A percentile compares a stretch with the other conserved stretches of the same genome.
phyloP scores from a whole-genome alignment of 192 early-diverging fungal species.

The Linnemannia zychae region DNA sequence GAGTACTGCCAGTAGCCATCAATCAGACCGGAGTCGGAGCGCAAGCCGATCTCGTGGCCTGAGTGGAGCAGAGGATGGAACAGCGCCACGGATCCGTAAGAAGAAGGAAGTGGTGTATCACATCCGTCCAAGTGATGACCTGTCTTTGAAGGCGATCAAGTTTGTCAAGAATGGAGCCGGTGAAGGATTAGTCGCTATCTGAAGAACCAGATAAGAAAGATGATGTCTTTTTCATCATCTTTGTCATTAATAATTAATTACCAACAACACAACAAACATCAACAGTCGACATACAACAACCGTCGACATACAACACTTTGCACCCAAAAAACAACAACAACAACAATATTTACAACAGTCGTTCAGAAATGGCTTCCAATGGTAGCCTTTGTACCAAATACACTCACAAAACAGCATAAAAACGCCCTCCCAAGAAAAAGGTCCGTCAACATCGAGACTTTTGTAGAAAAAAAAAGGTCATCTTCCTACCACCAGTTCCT shows the following conservation, averaged over 20 bases:
- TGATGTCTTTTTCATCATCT: background rate
- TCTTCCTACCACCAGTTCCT: no score
- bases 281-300: background rate
- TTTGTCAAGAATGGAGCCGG: constrained; percentile 49
- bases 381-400: no score
- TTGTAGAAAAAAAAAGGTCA: no score
- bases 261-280: background rate
- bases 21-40: background rate
- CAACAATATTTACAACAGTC: background rate
- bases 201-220: background rate
- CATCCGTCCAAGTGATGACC: constrained; percentile 48
- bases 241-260: background rate
- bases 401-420: no score
- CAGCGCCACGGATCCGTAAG: constrained; percentile 9
- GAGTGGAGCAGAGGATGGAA: background rate
- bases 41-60: background rate
- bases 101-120: constrained; percentile 45
- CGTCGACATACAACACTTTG: no score
- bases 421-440: no score
- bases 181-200: constrained; percentile 37
- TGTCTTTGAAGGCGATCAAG: constrained; percentile 51
- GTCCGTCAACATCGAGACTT: no score
- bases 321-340: no score
- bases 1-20: background rate
- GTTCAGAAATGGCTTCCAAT: background rate